phyloP scores from a whole-genome alignment of 2,329 filamentous ascomycete species.

The Aspergillus phoenicis region DNA sequence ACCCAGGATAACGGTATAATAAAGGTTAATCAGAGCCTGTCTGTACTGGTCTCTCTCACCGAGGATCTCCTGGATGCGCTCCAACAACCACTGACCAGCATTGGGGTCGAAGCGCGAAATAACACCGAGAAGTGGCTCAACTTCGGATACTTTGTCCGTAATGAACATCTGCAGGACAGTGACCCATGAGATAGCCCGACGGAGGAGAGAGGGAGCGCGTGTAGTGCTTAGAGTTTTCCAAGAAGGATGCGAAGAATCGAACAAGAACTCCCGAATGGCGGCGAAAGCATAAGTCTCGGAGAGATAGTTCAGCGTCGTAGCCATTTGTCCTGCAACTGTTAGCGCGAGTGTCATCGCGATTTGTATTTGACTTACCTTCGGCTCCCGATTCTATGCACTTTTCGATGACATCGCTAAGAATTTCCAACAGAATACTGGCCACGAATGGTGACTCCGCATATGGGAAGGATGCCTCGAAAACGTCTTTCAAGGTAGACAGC shows the following conservation, averaged over 20 bases:
- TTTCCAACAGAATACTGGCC: slow-evolving; percentile 39
- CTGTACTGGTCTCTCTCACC: slow-evolving; percentile 25
- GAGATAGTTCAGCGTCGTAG: slow-evolving; percentile 24
- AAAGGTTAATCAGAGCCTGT: slow-evolving; percentile 31
- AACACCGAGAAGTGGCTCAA: slow-evolving; percentile 27
- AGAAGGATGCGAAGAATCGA: slow-evolving; percentile 29
- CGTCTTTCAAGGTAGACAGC: slow-evolving; percentile 27
- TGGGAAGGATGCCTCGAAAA: slow-evolving; percentile 32
- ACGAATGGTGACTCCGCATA: slow-evolving; percentile 38
- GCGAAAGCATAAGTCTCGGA: slow-evolving; percentile 31
- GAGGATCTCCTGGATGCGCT: slow-evolving; percentile 33
- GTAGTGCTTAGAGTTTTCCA: slow-evolving; percentile 33
- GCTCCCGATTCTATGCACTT: slow-evolving; percentile 32
- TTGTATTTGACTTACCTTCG: slow-evolving; percentile 29
- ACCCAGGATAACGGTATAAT: slow-evolving; percentile 33
- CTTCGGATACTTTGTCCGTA: slow-evolving; percentile 18
- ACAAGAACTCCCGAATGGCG: slow-evolving; percentile 29
- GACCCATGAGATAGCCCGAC: slow-evolving; percentile 39
- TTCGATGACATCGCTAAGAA: slow-evolving; percentile 40
- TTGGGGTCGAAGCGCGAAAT: slow-evolving; percentile 37
- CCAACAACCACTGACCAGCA: slow-evolving; percentile 38
- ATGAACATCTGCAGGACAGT: slow-evolving; percentile 29
- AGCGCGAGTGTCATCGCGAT: neutral
- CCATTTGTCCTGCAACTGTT: slow-evolving; percentile 24
- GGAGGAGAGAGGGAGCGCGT: slow-evolving; percentile 39